Evolutionary conservation across 2,329 filamentous ascomycete genomes (phyloP).

Genomic region (Exophiala oligosperma): DNA sequence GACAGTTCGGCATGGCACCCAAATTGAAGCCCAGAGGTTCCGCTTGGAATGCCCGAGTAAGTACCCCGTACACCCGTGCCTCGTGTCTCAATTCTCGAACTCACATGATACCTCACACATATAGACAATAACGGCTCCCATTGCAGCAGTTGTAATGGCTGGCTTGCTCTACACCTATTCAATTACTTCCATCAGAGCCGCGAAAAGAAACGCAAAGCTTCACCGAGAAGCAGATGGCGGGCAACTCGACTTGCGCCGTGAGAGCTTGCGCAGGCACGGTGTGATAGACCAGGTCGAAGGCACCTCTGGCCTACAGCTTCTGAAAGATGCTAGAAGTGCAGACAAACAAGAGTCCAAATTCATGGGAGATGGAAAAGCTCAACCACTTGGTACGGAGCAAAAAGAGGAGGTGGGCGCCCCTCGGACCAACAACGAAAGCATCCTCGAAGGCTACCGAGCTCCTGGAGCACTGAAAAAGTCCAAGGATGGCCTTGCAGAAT

Average conservation of each 20-base stretch:
- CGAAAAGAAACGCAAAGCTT: conserved; percentile 65
- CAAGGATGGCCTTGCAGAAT: conserved; percentile 20
- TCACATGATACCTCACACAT: conserved; percentile 3
- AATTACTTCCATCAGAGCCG: conserved; percentile 64
- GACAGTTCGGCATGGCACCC: conserved; percentile 9
- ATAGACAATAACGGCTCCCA: conserved; percentile 58
- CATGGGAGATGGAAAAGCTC: conserved; percentile 23
- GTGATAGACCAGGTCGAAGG: conserved; percentile 27
- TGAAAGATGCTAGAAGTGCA: conserved; percentile 22
- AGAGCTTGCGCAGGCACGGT: conserved; percentile 29
- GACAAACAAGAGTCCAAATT: conserved; percentile 22
- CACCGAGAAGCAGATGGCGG: conserved; percentile 40
- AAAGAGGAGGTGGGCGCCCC: conserved; percentile 24
- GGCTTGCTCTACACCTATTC: conserved; percentile 61
- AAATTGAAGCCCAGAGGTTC: conserved; percentile 13
- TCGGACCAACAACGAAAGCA: conserved; percentile 31
- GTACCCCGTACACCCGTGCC: neutral
- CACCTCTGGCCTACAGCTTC: conserved; percentile 26
- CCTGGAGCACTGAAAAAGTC: conserved; percentile 24
- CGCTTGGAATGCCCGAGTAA: conserved; percentile 18
- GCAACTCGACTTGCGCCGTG: conserved; percentile 31
- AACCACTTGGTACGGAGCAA: conserved; percentile 14
- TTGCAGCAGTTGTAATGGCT: conserved; percentile 65
- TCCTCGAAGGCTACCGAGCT: conserved; percentile 26
- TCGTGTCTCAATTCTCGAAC: neutral